Evolutionary conservation across 1,139 yeast species (phyloP), one percentile per base, ranked within the genome.

Genomic region (Yamadazyma mexicana): DNA sequence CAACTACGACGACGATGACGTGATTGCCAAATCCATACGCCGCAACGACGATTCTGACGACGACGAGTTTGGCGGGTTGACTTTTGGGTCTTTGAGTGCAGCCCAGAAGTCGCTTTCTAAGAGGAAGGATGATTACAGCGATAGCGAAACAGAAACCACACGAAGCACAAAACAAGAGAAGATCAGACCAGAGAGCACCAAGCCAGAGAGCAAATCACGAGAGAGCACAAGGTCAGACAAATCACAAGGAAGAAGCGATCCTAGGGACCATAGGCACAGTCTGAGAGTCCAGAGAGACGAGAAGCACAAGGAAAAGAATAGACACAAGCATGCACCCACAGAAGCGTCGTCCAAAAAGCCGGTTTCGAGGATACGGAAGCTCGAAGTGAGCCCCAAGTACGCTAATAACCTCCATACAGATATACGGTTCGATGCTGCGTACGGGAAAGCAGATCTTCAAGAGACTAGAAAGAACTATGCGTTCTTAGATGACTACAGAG

Each of bases 391-490:
- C 17, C 60, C 72, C 15, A 67, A 66, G 48, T 65, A 66, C 34
- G 54, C 62, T 14, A 58, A 69, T 32, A 59, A 69, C 24, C 59
- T 81, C 28, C 80, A 85, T 55, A 73, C 79, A 38, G 98, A 92
- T 65, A 81, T 94, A 25, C 73, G 98, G 50, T 92, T 92, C 59
- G 96, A 91, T 61, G 77, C 94, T 1, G 89, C 96, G 0, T 79
- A 81, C 48, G 98, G 98, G 42, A 84, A 81, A 52, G 87, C 95
- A 0, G 92, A 89, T 55, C 64, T 79, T 42, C 66, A 69, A 25
- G 72, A 73, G 43, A 77, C 83, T 25, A 72, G 97, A 40, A 78
- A 80, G 53, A 82, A 91, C 55, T 92, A 92, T 64, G 78, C 81
- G 32, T 92, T 92, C 54, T 65, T 92, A 45, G 95, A 91, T 61